phyloP scores from a whole-genome alignment of 345 rosid species.

The Rhodamnia argentea region DNA sequence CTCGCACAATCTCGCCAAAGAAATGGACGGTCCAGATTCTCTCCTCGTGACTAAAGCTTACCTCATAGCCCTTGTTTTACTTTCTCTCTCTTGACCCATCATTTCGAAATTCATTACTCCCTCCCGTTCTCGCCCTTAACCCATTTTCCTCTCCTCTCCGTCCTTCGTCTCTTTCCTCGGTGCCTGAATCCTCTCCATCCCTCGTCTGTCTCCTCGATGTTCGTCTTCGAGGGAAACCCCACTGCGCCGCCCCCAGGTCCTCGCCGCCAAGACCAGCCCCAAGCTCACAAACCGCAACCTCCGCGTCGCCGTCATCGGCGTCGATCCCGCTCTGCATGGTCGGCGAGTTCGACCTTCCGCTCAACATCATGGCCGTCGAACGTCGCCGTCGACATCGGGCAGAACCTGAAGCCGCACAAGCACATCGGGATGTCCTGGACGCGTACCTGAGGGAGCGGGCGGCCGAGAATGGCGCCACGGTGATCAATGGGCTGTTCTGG shows the following conservation, averaged over 20 bases:
- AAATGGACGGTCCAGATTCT: constrained; percentile 40
- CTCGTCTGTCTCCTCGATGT: too few relatives aligned
- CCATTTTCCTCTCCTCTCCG: too few relatives aligned
- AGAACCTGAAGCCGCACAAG: constrained; percentile 86
- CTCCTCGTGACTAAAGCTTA: too few relatives aligned
- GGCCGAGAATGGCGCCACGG: constrained; percentile 55
- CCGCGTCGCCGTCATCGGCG: constrained; percentile 86
- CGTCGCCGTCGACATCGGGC: constrained; percentile 90
- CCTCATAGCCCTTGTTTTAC: too few relatives aligned
- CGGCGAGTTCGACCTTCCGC: constrained; percentile 88
- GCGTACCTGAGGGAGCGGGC: constrained; percentile 72
- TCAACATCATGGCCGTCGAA: constrained; percentile 97
- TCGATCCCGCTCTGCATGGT: constrained; percentile 97
- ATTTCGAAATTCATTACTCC: too few relatives aligned
- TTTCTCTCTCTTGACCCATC: too few relatives aligned
- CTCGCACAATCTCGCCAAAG: neutral
- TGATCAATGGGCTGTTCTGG: constrained; percentile 75
- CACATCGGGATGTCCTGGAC: constrained; percentile 89
- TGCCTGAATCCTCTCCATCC: too few relatives aligned
- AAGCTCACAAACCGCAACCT: constrained; percentile 60
- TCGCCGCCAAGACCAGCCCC: constrained; percentile 51
- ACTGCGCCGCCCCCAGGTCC: constrained; percentile 12
- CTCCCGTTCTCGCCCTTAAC: too few relatives aligned
- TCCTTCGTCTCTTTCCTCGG: too few relatives aligned
- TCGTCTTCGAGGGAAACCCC: constrained; percentile 20